phyloP scores from a whole-genome alignment of 192 early-diverging fungal genomes.

The Oehlia diaphana region DNA sequence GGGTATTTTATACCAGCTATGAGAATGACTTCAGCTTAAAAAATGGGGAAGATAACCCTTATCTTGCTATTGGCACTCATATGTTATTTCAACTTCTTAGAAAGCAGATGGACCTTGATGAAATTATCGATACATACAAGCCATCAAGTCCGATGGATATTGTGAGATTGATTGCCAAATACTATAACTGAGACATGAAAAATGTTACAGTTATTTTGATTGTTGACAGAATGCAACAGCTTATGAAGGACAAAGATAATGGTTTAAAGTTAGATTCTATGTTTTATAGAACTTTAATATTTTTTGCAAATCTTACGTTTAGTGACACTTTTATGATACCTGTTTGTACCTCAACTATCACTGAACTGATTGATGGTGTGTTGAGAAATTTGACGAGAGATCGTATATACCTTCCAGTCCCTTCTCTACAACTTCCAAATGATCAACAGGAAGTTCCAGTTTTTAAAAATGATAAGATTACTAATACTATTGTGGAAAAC shows the following conservation, averaged over 20 bases:
- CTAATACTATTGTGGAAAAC: slow-evolving; percentile 35
- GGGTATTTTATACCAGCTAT: slow-evolving; percentile 24
- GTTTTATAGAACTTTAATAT: slow-evolving; percentile 13
- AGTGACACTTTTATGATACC: slow-evolving; percentile 9
- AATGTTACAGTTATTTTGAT: slow-evolving; percentile 15
- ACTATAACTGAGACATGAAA: slow-evolving; percentile 21
- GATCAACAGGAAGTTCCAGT: not conserved
- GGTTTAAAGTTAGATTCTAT: slow-evolving; percentile 13
- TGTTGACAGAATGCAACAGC: slow-evolving; percentile 27
- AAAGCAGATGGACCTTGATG: not conserved
- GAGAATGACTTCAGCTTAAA: not conserved
- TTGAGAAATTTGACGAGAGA: too few relatives aligned
- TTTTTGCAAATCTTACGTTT: slow-evolving; percentile 11
- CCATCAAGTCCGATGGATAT: slow-evolving; percentile 12
- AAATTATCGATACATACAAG: slow-evolving; percentile 7
- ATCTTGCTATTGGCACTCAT: slow-evolving; percentile 13
- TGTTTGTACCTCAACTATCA: slow-evolving; percentile 24
- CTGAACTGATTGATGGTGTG: not conserved
- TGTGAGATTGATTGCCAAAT: slow-evolving; percentile 19
- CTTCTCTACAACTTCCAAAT: slow-evolving; percentile 19
- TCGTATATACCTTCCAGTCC: slow-evolving; percentile 26
- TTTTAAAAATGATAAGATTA: slow-evolving; percentile 27
- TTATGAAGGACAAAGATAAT: slow-evolving; percentile 22
- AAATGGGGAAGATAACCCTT: not conserved
- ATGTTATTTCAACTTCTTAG: slow-evolving; percentile 29